Evolutionary conservation across 139 green algal genomes (phyloP).

Genomic region (Pleodorina starrii): DNA sequence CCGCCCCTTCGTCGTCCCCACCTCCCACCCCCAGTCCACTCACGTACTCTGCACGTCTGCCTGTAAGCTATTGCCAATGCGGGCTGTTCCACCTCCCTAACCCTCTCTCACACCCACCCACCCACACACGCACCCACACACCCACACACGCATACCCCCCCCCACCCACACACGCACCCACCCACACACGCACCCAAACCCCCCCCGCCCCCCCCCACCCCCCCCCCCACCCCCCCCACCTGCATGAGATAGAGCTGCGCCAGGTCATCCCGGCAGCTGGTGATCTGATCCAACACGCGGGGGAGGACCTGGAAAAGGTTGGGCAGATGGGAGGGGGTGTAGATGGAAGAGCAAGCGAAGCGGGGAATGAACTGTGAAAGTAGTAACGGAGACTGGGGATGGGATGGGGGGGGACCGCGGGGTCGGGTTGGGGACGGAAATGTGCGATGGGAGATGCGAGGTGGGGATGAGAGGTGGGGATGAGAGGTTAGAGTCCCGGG

Average conservation of each 20-base stretch:
- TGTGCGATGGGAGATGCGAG: background rate
- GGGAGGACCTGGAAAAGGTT: conserved; percentile 52
- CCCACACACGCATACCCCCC: background rate
- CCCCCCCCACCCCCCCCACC: conserved; percentile 38
- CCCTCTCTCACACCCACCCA: too few relatives aligned
- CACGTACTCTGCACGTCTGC: too few relatives aligned
- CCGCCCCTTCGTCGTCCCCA: too few relatives aligned
- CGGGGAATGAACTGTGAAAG: background rate
- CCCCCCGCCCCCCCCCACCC: background rate
- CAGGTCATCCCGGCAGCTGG: conserved; percentile 97
- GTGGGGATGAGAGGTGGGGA: background rate
- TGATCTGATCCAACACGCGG: conserved; percentile 84
- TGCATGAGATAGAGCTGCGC: conserved; percentile 99
- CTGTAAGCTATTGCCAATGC: too few relatives aligned
- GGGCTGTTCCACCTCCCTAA: too few relatives aligned
- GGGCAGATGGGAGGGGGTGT: background rate
- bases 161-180: background rate
- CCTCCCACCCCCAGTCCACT: too few relatives aligned
- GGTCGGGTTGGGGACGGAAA: background rate
- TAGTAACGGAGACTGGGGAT: background rate
- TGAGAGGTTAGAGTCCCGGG: too few relatives aligned
- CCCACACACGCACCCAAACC: background rate
- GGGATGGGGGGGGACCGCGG: too few relatives aligned
- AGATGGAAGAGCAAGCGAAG: background rate
- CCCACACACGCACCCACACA: too few relatives aligned